A percentile compares a stretch with the other conserved stretches of the same genome.
These are phyloP conservation scores for Mortierella sp. DNA, from an alignment of 371 early-diverging fungal genomes.

Conservation along the genomic window DNA sequence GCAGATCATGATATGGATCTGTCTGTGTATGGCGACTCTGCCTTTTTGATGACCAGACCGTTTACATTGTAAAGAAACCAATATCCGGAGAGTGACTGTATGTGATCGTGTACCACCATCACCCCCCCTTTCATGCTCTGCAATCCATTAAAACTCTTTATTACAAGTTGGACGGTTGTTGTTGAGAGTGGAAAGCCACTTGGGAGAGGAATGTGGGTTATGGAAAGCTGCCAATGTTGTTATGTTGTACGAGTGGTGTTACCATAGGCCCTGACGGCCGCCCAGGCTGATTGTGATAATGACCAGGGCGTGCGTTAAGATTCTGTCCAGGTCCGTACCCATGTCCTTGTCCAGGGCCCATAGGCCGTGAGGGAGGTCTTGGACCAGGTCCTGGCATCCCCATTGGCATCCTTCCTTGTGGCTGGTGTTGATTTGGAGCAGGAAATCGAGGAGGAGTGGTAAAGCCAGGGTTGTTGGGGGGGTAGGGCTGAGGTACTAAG, in stretches of 20 bases:
- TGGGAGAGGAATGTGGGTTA: too few relatives aligned
- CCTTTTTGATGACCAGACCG: conserved; percentile 26
- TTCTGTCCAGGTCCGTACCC: too few relatives aligned
- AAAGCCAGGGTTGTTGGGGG: too few relatives aligned
- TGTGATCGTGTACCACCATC: too few relatives aligned
- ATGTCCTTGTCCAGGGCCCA: neutral
- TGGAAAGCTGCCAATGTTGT: conserved; percentile 35
- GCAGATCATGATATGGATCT: conserved; percentile 42
- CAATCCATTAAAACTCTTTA: too few relatives aligned
- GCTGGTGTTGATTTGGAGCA: neutral
- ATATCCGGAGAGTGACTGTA: too few relatives aligned
- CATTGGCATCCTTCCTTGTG: neutral
- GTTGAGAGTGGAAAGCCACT: too few relatives aligned
- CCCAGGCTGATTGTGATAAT: neutral
- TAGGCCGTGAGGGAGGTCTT: too few relatives aligned
- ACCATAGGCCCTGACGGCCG: conserved; percentile 1
- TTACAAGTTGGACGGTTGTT: too few relatives aligned
- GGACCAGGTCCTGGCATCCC: conserved; percentile 5
- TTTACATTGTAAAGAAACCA: conserved; percentile 12
- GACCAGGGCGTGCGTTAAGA: too few relatives aligned
- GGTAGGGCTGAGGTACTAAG: too few relatives aligned
- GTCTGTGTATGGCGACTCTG: conserved; percentile 29
- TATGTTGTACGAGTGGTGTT: conserved; percentile 36
- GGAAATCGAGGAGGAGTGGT: neutral
- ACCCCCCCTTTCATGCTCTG: too few relatives aligned